These are phyloP conservation scores for Hebeloma cylindrosporum DNA, from an alignment of 768 basidiomycete genomes.

Conservation along the genomic window DNA sequence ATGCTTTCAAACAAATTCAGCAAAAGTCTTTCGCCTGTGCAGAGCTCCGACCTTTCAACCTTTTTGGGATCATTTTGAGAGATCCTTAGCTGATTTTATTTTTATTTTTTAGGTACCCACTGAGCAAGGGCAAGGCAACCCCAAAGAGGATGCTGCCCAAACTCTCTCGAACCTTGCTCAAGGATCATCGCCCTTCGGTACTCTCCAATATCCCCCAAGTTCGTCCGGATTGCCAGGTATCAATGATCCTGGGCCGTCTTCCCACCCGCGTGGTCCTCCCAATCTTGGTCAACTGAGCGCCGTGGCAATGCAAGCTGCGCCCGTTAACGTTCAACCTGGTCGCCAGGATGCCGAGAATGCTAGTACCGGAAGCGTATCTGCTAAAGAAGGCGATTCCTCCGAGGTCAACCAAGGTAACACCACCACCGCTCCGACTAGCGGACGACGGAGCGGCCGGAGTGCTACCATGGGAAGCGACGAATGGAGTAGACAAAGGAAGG, in stretches of 20 bases:
- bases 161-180: slow-evolving; percentile 44
- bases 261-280: slow-evolving; percentile 68
- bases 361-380: slow-evolving; percentile 19
- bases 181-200: slow-evolving; percentile 40
- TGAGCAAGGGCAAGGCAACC: slow-evolving; percentile 43
- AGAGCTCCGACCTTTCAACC: neutral
- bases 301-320: slow-evolving; percentile 48
- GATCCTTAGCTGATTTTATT: slow-evolving; percentile 3
- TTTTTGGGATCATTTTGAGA: neutral
- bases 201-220: slow-evolving; percentile 30
- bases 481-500: slow-evolving; percentile 78
- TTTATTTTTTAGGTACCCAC: slow-evolving; percentile 34
- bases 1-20: no score
- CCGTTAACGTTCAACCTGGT: slow-evolving; percentile 26
- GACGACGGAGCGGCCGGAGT: slow-evolving; percentile 53
- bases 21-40: neutral
- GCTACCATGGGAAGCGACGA: slow-evolving; percentile 73
- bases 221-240: slow-evolving; percentile 47
- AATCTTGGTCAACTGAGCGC: slow-evolving; percentile 60
- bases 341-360: slow-evolving; percentile 11
- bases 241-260: slow-evolving; percentile 70
- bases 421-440: slow-evolving; percentile 32
- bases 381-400: slow-evolving; percentile 9
- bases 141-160: slow-evolving; percentile 64
- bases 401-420: no score